These are phyloP conservation scores for Aspergillus spinulosporus DNA, from an alignment of 2,329 filamentous ascomycete species.

Conservation along the genomic window DNA sequence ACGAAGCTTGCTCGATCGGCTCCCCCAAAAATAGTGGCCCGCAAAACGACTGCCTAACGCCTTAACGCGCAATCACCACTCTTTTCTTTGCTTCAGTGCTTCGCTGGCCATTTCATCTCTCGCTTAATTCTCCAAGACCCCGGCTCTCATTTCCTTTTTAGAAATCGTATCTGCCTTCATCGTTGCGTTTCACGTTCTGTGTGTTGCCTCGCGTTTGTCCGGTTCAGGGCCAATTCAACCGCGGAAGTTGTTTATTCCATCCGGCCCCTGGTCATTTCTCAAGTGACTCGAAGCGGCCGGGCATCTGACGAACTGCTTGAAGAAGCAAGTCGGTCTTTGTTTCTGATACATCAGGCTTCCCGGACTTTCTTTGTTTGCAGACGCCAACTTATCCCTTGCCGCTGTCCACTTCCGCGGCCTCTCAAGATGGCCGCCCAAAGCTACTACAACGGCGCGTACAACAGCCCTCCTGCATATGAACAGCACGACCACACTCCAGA, in stretches of 20 bases:
- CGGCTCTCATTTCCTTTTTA: not conserved
- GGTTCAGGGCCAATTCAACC: constrained; percentile 14
- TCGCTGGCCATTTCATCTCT: not conserved
- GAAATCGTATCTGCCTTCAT: not conserved
- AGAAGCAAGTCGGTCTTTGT: not conserved
- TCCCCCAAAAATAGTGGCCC: constrained; percentile 20
- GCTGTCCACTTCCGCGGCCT: constrained; percentile 7
- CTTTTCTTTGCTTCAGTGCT: not conserved
- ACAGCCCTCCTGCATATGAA: constrained; percentile 36
- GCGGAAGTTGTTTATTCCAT: constrained; percentile 12
- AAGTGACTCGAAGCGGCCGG: not conserved
- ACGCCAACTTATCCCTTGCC: constrained; percentile 5
- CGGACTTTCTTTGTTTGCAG: not conserved
- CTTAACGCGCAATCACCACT: constrained; percentile 7
- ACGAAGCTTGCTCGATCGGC: constrained; percentile 18
- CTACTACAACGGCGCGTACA: constrained; percentile 59
- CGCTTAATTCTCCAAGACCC: not conserved
- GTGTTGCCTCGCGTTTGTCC: constrained; percentile 10
- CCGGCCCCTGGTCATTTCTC: not conserved
- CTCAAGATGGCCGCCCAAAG: constrained; percentile 63
- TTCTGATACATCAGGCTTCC: not conserved
- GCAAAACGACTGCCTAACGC: constrained; percentile 21
- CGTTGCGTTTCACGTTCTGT: not conserved
- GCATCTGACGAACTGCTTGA: not conserved
- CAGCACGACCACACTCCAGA: constrained; percentile 38